Conservation (phyloP, 495 filamentous ascomycete species). For the Podospora anserina region DNA sequence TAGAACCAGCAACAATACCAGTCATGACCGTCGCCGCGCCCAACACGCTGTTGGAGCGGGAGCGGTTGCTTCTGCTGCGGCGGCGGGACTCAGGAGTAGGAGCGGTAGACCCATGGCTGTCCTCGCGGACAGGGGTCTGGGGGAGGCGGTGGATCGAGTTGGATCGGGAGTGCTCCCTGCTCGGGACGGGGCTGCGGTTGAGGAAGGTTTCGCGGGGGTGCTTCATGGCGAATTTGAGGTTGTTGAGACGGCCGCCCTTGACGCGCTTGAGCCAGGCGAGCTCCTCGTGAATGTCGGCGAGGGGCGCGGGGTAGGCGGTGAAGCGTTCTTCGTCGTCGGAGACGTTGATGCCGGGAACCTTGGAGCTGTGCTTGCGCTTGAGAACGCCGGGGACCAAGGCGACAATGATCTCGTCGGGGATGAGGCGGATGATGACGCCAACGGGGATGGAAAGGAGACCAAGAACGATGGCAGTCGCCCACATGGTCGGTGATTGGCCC, state of each 20-base stretch:
- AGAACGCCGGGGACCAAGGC: conserved; percentile 66
- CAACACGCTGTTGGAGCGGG: conserved; percentile 81
- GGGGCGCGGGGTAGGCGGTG: conserved; percentile 66
- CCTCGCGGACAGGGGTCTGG: conserved; percentile 63
- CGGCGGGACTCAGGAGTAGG: conserved; percentile 71
- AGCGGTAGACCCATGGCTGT: conserved; percentile 51
- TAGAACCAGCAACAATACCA: conserved; percentile 80
- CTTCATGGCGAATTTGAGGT: conserved; percentile 78
- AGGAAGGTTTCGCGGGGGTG: conserved; percentile 73
- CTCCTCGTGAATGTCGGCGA: conserved; percentile 75
- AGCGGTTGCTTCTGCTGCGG: conserved; percentile 64
- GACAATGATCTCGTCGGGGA: conserved; percentile 54
- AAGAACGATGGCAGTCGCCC: conserved; percentile 72
- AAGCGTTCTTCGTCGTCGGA: conserved; percentile 72
- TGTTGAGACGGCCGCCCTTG: conserved; percentile 85
- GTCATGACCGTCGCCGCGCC: conserved; percentile 83
- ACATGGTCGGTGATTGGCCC: conserved; percentile 61
- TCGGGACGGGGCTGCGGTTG: conserved; percentile 66
- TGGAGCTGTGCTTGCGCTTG: conserved; percentile 55
- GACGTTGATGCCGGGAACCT: conserved; percentile 53
- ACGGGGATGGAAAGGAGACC: conserved; percentile 70
- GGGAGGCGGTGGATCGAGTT: conserved; percentile 56
- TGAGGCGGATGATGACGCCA: conserved; percentile 66
- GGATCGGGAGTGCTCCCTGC: conserved; percentile 59
- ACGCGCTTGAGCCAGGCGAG: conserved; percentile 84